phyloP scores from a whole-genome alignment of 805 yeast genomes.

The Pichia ethanolica region DNA sequence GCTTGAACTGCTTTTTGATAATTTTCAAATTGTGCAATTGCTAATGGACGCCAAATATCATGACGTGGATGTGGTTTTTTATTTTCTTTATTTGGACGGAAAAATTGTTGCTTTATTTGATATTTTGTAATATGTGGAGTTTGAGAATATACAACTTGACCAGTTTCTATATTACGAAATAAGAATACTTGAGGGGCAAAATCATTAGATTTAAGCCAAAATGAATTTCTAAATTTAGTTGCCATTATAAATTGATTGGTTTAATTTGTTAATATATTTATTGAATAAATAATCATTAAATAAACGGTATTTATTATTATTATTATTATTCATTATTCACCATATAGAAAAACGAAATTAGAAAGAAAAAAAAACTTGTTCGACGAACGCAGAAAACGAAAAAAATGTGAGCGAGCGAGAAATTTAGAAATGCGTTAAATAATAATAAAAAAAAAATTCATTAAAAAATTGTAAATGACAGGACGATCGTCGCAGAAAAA shows the following conservation, averaged over 20 bases:
- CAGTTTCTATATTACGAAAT: conserved; percentile 79
- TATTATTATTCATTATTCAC: too few relatives aligned
- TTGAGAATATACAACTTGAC: conserved; percentile 87
- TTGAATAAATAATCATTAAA: too few relatives aligned
- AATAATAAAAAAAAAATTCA: too few relatives aligned
- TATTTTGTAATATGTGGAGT: conserved; percentile 48
- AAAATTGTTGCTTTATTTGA: conserved; percentile 65
- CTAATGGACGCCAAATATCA: conserved; percentile 88
- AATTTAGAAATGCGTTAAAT: too few relatives aligned
- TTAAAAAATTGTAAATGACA: too few relatives aligned
- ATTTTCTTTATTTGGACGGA: conserved; percentile 86
- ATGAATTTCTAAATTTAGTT: conserved; percentile 42
- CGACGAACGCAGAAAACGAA: too few relatives aligned
- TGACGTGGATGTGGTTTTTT: conserved; percentile 69
- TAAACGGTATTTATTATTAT: too few relatives aligned
- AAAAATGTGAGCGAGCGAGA: too few relatives aligned
- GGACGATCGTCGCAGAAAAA: too few relatives aligned
- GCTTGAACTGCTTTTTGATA: conserved; percentile 65
- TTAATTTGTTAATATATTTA: not conserved
- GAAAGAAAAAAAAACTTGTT: too few relatives aligned
- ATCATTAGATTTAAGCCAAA: conserved; percentile 51
- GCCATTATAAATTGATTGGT: conserved; percentile 20
- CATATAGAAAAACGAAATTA: too few relatives aligned
- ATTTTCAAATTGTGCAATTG: conserved; percentile 60
- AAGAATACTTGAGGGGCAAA: conserved; percentile 79